Percentiles rank a stretch among this genome's conserved stretches.
Conservation (phyloP, 1,284 basidiomycete genomes). For the Leccinum subrobustum region DNA sequence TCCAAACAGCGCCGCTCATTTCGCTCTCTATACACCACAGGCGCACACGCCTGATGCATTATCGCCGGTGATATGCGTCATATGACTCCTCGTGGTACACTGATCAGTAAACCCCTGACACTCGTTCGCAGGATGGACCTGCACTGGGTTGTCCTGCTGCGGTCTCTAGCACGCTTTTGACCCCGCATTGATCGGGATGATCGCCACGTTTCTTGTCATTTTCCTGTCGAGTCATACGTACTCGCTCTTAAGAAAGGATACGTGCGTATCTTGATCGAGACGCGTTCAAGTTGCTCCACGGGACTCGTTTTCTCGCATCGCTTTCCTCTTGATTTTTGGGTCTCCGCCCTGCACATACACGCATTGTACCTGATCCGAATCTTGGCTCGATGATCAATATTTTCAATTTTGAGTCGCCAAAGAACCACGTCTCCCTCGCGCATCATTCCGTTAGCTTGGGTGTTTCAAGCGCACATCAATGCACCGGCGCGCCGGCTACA, state of each 20-base stretch:
- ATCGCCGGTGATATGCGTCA: neutral
- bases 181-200: constrained; percentile 59
- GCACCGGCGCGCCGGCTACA: neutral
- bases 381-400: neutral
- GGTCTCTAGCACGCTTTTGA: constrained; percentile 46
- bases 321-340: neutral
- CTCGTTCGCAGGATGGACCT: constrained; percentile 59
- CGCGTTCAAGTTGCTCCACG: neutral
- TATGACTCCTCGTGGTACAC: neutral
- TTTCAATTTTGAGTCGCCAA: neutral
- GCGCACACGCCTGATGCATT: neutral
- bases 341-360: neutral
- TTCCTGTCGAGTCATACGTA: constrained; percentile 55
- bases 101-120: neutral
- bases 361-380: neutral
- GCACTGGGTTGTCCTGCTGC: constrained; percentile 55
- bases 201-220: constrained; percentile 67
- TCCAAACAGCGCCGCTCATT: constrained; percentile 65
- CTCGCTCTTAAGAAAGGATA: constrained; percentile 10
- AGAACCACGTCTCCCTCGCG: neutral
- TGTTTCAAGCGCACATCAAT: neutral
- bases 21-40: constrained; percentile 82
- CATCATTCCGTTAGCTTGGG: too few species aligned
- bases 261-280: neutral
- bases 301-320: neutral